Conservation (phyloP, 768 basidiomycete genomes). For the Roridomyces roridus region DNA sequence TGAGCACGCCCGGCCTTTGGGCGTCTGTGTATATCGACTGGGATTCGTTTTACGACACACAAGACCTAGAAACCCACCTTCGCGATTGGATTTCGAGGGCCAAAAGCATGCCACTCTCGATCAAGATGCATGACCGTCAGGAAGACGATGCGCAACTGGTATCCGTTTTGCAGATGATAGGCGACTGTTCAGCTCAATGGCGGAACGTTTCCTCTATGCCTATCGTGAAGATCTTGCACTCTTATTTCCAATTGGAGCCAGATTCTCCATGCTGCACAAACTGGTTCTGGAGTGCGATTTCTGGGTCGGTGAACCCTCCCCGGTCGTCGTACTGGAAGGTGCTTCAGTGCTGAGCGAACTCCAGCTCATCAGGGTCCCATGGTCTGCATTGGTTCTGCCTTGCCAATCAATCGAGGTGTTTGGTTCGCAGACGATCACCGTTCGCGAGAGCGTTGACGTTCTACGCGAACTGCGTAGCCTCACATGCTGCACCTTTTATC, state of each 20-base stretch:
- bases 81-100: constrained; percentile 5
- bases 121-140: not conserved
- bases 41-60: not conserved
- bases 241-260: too few species aligned
- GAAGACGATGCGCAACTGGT: not conserved
- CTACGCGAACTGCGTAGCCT: not conserved
- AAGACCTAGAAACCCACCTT: not conserved
- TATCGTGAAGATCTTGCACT: not conserved
- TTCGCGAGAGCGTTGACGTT: constrained; percentile 1
- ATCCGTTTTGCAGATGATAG: not conserved
- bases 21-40: constrained; percentile 11
- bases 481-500: not conserved
- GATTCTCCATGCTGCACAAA: not conserved
- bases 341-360: not conserved
- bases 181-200: constrained; percentile 6
- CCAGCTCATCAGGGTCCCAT: not conserved
- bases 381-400: constrained; percentile 2
- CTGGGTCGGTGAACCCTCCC: too few species aligned
- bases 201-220: not conserved
- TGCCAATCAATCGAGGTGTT: constrained; percentile 1
- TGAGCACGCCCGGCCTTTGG: constrained; percentile 15
- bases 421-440: not conserved
- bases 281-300: not conserved
- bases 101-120: not conserved
- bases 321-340: too few species aligned